Evolutionary conservation across 768 basidiomycete species (phyloP), one percentile per base, ranked within the genome.

Genomic region (Macrocybe gigantea): DNA sequence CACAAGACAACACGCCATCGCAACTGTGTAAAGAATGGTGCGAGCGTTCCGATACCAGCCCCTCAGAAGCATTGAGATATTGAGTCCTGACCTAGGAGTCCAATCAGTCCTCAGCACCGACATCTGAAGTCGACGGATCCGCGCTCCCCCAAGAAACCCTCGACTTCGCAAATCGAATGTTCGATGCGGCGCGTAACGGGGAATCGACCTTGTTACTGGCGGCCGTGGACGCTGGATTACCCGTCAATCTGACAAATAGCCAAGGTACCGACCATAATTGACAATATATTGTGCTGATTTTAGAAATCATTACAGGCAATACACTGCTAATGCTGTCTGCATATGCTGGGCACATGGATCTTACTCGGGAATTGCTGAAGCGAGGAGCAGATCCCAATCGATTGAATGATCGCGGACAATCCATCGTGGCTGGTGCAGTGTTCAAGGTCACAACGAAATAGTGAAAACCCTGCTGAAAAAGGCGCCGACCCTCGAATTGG

Each of bases 281-380:
- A 63, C 51, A 22, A 22, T 22, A 22, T 22, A 22, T 22, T 22
- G 22, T 22, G 22, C 22, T 22, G 22, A 1, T 22, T 22, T 22
- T 22, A 22, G 33, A 14, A n/a, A 37, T 13, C 6, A 36, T 33
- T 36, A 33, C 57, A 83, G 88, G 88, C 14, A 89, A 90, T 60
- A 86, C 85, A 5, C 68, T 91, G 5, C 67, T 90, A 45, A 90
- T 90, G 85, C 76, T 88, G 44, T 81, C 83, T 3, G 77, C 87
- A 2, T 90, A 90, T 58, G 72, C 79, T 14, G 87, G 87, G 1
- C 83, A 88, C 54, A 61, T 66, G 0, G 65, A 71, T 1, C 75
- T 85, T 13, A 67, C 77, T 1, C 66, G 67, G 40, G 72, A 71
- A 10, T 72, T 91, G 29, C 62, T 88, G 41, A 55, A 64, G 5